Base-by-base conservation (phyloP, 495 filamentous ascomycete genomes). In the Hypoxylon subgilvum region DNA sequence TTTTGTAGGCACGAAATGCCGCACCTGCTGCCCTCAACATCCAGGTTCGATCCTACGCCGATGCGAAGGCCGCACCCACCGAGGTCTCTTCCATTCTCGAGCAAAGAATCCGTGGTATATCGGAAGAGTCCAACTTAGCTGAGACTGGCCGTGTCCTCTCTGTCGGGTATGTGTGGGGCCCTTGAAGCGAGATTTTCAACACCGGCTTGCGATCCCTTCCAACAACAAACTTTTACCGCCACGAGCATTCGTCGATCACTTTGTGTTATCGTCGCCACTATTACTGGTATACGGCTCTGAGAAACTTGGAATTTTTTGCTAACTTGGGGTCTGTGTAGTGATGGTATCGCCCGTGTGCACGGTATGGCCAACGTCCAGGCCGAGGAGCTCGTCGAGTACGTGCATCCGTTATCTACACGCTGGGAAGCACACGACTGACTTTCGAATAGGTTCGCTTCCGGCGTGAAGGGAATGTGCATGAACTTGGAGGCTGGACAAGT, bases 381-480 rank as follows among this genome's bases (percentile, higher is more conserved):
- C 73, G 94, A 98, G 80, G 94, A 98, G 86, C 88, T 98, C 74
- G 94, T 98, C 73, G 95, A 98, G 94, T 98, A 88, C 72, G 94
- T 89, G 63, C 67, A 39, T 35, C 47, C n/a, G 36, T 32, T n/a
- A 6, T 17, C 48, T n/a, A 55, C 13, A 39, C 43, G 49, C 49
- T 48, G 25, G 23, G 38, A 53, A 53, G 38, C 35, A 36, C 43
- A 48, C 8, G 79, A 61, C 67, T 69, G 63, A 74, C 45, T 3
- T 28, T 21, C 34, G 27, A 53, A 61, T 56, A 96, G 94, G 84
- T 98, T 98, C 84, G 91, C 94, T 69, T 98, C 94, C 65, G 94
- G 94, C 77, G 94, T 98, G 74, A 97, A 97, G 86, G 94, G 94
- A 76, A 98, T 98, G 94, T 97, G 95, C 89, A 96, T 98, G 92